Conservation (phyloP, 2,329 filamentous ascomycete species). For the Pestalotiopsis sp. region DNA sequence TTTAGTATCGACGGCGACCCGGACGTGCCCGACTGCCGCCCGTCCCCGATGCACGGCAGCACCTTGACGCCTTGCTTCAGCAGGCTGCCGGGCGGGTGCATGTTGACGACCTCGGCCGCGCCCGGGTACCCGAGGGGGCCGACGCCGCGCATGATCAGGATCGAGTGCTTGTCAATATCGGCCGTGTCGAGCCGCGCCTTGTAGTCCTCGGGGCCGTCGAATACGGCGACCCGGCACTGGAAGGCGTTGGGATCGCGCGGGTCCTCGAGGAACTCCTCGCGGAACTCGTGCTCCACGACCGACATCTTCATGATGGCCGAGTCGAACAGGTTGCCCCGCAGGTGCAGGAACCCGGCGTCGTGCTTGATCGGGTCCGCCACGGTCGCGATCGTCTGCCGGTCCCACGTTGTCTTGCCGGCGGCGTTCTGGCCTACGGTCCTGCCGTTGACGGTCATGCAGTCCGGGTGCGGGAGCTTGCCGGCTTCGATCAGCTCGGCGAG, state of each 20-base stretch:
- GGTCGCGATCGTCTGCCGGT: conserved; percentile 46
- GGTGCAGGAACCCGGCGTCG: conserved; percentile 53
- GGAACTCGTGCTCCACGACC: conserved; percentile 47
- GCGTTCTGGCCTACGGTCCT: conserved; percentile 45
- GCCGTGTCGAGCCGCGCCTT: conserved; percentile 42
- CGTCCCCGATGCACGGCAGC: conserved; percentile 55
- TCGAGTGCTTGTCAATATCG: conserved; percentile 41
- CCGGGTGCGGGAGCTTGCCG: conserved; percentile 42
- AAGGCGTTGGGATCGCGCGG: conserved; percentile 49
- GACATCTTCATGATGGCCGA: conserved; percentile 57
- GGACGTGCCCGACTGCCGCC: conserved; percentile 56
- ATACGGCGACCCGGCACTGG: conserved; percentile 47
- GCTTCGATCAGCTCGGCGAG: conserved; percentile 54
- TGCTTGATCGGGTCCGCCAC: conserved; percentile 47
- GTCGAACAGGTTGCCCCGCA: conserved; percentile 48
- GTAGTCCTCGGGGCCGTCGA: conserved; percentile 53
- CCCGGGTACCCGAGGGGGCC: conserved; percentile 52
- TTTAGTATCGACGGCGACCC: conserved; percentile 58
- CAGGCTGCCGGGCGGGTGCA: neutral
- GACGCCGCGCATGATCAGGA: conserved; percentile 50
- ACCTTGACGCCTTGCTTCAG: conserved; percentile 46
- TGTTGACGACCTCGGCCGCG: conserved; percentile 54
- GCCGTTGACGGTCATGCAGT: conserved; percentile 48
- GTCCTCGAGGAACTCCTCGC: conserved; percentile 44
- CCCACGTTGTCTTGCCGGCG: conserved; percentile 47